A percentile compares a stretch with the other conserved stretches of the same genome.
These are phyloP conservation scores for Calonectria naviculata DNA, from an alignment of 2,329 filamentous ascomycete genomes.

Conservation along the genomic window DNA sequence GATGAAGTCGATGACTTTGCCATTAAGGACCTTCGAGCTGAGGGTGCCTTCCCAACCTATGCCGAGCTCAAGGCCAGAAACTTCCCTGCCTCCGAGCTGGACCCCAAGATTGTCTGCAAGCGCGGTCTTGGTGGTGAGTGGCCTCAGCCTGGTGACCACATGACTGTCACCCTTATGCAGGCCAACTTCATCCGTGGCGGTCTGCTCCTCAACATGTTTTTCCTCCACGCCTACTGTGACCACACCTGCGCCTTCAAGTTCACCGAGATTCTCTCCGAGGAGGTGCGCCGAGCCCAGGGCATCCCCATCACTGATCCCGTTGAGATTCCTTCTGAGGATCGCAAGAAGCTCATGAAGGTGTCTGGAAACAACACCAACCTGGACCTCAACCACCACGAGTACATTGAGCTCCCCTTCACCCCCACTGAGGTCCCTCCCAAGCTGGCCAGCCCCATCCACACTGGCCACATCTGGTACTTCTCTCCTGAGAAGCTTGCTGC, in stretches of 20 bases:
- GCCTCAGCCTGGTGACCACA: conserved; percentile 17
- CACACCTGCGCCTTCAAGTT: conserved; percentile 21
- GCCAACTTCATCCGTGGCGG: conserved; percentile 25
- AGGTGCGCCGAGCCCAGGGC: conserved; percentile 16
- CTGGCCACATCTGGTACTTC: conserved; percentile 20
- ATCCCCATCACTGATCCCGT: conserved; percentile 16
- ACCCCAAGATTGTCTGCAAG: conserved; percentile 17
- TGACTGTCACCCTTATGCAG: conserved; percentile 22
- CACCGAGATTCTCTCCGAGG: conserved; percentile 21
- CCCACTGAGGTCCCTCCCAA: conserved; percentile 20
- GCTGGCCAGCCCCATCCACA: conserved; percentile 14
- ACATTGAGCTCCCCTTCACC: conserved; percentile 24
- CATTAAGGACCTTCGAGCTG: conserved; percentile 19
- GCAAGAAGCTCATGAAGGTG: conserved; percentile 14
- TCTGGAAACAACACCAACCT: conserved; percentile 10
- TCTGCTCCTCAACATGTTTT: conserved; percentile 16
- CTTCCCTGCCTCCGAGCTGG: conserved; percentile 17
- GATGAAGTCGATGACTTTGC: conserved; percentile 25
- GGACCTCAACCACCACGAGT: conserved; percentile 14
- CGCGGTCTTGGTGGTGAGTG: conserved; percentile 24
- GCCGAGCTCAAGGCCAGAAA: conserved; percentile 23
- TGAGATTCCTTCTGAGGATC: conserved; percentile 19
- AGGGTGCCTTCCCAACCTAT: conserved; percentile 15
- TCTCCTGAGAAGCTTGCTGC: conserved; percentile 15
- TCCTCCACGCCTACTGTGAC: conserved; percentile 20